Evolutionary conservation across 139 green algal genomes (phyloP).

Genomic region (Medakamo hakoo): DNA sequence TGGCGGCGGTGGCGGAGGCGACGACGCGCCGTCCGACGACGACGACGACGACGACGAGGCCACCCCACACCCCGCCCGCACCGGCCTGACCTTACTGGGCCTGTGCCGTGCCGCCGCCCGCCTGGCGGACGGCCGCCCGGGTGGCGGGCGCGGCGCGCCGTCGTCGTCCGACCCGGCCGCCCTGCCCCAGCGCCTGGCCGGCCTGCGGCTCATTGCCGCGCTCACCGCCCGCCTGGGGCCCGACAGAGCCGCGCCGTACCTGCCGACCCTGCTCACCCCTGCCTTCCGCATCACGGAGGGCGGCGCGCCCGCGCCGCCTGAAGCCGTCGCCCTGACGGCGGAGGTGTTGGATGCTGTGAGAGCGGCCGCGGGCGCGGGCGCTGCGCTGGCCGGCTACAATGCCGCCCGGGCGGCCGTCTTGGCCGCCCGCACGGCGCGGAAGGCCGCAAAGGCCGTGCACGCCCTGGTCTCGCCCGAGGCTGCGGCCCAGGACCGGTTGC

Average conservation of each 20-base stretch:
- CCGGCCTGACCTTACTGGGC: constrained; percentile 33
- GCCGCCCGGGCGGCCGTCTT: constrained; percentile 30
- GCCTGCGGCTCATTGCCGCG: constrained; percentile 63
- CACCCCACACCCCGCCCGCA: constrained; percentile 1
- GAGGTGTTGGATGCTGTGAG: constrained; percentile 64
- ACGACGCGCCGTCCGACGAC: constrained; percentile 2
- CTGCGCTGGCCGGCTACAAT: constrained; percentile 49
- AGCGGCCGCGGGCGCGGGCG: constrained; percentile 37
- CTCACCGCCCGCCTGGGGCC: constrained; percentile 29
- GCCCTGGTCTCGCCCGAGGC: constrained; percentile 61
- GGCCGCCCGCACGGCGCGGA: constrained; percentile 22
- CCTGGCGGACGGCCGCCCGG: constrained; percentile 42
- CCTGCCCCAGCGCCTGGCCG: constrained; percentile 33
- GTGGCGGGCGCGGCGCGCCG: constrained; percentile 24
- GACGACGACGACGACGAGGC: constrained; percentile 13
- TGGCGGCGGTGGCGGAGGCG: constrained; percentile 5
- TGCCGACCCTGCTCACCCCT: constrained; percentile 46
- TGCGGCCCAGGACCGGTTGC: constrained; percentile 32
- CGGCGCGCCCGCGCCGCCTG: neutral
- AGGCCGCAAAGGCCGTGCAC: constrained; percentile 22
- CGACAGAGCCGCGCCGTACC: constrained; percentile 28
- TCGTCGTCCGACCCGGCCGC: too few relatives aligned
- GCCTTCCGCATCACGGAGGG: constrained; percentile 62
- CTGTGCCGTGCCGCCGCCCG: constrained; percentile 47
- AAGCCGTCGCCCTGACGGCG: constrained; percentile 25